These are phyloP conservation scores for Phytophthora lateralis DNA, from an alignment of 352 stramenopile genomes.

Conservation along the genomic window DNA sequence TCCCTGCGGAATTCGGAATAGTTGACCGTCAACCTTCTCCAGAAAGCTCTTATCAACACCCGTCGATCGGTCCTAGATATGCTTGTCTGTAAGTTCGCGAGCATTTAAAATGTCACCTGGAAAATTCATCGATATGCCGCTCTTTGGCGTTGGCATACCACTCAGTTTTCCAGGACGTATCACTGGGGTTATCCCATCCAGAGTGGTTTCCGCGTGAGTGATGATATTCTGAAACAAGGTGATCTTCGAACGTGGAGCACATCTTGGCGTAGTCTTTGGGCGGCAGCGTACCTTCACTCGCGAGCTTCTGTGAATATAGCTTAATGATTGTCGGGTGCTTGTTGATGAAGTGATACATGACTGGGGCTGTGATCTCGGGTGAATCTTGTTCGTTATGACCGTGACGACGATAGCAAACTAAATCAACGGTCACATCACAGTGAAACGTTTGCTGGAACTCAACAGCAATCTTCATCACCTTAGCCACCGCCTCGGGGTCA, in stretches of 20 bases:
- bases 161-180: constrained; percentile 70
- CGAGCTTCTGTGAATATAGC: constrained; percentile 77
- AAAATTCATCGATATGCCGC: constrained; percentile 5
- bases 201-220: constrained; percentile 69
- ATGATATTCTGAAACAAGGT: constrained; percentile 73
- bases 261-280: constrained; percentile 51
- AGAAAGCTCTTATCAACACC: constrained; percentile 79
- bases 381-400: constrained; percentile 98
- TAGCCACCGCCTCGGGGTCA: constrained; percentile 93
- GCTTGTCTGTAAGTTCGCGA: constrained; percentile 32
- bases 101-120: constrained; percentile 7
- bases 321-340: constrained; percentile 83
- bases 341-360: constrained; percentile 93
- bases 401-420: constrained; percentile 98
- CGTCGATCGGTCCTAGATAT: constrained; percentile 55
- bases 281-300: constrained; percentile 58
- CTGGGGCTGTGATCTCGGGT: constrained; percentile 85
- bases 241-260: constrained; percentile 65
- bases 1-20: constrained; percentile 80
- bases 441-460: constrained; percentile 93
- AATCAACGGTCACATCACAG: constrained; percentile 98
- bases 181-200: constrained; percentile 77
- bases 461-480: constrained; percentile 92
- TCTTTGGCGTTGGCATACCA: constrained; percentile 51
- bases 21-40: constrained; percentile 70